phyloP scores from a whole-genome alignment of 768 basidiomycete species.

The Lactarius indigo region DNA sequence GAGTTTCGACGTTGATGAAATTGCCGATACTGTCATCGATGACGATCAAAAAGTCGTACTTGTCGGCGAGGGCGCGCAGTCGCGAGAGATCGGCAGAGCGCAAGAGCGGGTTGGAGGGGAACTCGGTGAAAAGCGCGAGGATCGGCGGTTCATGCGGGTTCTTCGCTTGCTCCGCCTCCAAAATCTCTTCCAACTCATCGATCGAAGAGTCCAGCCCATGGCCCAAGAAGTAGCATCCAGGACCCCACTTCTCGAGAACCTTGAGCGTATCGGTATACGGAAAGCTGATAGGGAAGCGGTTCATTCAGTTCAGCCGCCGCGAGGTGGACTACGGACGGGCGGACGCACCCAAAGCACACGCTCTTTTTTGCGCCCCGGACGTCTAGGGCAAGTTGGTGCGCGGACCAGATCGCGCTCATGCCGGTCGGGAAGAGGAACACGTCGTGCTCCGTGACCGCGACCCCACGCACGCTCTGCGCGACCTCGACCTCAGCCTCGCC shows the following conservation, averaged over 20 bases:
- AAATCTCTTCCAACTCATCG: conserved; percentile 61
- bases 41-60: conserved; percentile 82
- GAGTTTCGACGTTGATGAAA: conserved; percentile 87
- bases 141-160: conserved; percentile 54
- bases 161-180: conserved; percentile 43
- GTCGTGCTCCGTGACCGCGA: conserved; percentile 76
- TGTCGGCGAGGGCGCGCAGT: conserved; percentile 76
- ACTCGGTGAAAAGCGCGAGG: conserved; percentile 85
- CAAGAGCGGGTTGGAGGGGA: conserved; percentile 93
- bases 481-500: conserved; percentile 45
- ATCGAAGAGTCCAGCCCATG: conserved; percentile 74
- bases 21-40: conserved; percentile 96
- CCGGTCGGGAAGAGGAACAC: conserved; percentile 86
- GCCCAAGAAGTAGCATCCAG: conserved; percentile 87
- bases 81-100: conserved; percentile 76
- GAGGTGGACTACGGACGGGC: not conserved
- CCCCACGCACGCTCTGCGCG: conserved; percentile 64
- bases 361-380: conserved; percentile 67
- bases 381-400: conserved; percentile 66
- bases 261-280: conserved; percentile 95
- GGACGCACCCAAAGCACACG: conserved; percentile 85
- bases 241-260: conserved; percentile 93
- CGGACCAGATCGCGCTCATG: conserved; percentile 93
- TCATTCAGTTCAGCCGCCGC: not conserved
- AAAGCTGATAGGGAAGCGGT: conserved; percentile 52